These are phyloP conservation scores for Curvularia sp. DNA, from an alignment of 2,329 filamentous ascomycete species.

Conservation along the genomic window DNA sequence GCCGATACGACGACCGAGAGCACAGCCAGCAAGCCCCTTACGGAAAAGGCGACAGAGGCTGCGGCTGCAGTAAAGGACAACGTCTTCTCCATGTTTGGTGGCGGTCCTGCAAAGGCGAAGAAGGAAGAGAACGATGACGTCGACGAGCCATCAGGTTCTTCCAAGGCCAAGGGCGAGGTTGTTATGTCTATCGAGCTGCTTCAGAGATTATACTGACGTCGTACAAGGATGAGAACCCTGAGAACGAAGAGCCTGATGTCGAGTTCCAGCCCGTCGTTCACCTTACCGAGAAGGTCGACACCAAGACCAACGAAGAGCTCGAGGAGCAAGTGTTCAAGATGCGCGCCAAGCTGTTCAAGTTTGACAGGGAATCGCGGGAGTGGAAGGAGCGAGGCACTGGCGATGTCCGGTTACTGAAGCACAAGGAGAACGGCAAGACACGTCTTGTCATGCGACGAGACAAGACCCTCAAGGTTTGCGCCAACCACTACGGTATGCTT, in stretches of 20 bases:
- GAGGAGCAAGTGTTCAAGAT: slow-evolving; percentile 99
- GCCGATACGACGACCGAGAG: slow-evolving; percentile 33
- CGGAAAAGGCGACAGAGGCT: slow-evolving; percentile 50
- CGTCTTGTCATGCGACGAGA: slow-evolving; percentile 97
- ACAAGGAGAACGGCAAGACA: slow-evolving; percentile 98
- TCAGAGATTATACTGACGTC: slow-evolving; percentile 20
- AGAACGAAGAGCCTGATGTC: slow-evolving; percentile 91
- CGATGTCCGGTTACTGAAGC: slow-evolving; percentile 94
- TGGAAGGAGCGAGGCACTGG: slow-evolving; percentile 99
- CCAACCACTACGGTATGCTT: slow-evolving; percentile 94
- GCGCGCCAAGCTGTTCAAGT: slow-evolving; percentile 99
- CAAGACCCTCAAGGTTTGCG: slow-evolving; percentile 99
- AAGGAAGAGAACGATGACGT: slow-evolving; percentile 74
- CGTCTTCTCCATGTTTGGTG: slow-evolving; percentile 99
- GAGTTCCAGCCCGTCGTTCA: slow-evolving; percentile 97
- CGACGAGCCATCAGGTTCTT: slow-evolving; percentile 84
- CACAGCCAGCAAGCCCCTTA: slow-evolving; percentile 61
- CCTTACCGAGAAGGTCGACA: slow-evolving; percentile 95
- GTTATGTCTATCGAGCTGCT: slow-evolving; percentile 16
- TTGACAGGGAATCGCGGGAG: slow-evolving; percentile 87
- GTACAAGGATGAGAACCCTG: slow-evolving; percentile 72
- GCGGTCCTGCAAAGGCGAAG: slow-evolving; percentile 96
- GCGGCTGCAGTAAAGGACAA: slow-evolving; percentile 58
- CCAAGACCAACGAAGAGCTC: slow-evolving; percentile 96
- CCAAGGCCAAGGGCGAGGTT: slow-evolving; percentile 60